Evolutionary conservation across 495 filamentous ascomycete species (phyloP), one percentile per base, ranked within the genome.

Genomic region (Entonaema liquescens): DNA sequence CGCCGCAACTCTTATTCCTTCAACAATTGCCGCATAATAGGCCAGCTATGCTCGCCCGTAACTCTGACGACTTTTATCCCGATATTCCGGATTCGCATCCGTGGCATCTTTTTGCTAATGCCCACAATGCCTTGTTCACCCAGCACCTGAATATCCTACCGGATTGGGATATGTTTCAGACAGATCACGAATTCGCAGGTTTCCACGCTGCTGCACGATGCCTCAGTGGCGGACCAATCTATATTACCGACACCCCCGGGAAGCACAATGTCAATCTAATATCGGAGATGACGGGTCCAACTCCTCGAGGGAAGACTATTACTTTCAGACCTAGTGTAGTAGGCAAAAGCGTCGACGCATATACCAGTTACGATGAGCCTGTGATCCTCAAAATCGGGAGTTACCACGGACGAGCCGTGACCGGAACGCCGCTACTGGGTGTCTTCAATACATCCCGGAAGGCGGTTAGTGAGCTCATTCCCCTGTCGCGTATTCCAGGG

Each of bases 161-260:
- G 0, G 95, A 99, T 79, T 99, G 95, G 95, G 95, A 98, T 79
- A 98, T 99, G 95, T 99, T 99, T 78, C 95, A 99, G 76, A 97
- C 95, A 1, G 77, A 79, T 15, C 92, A 95, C 74, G 81, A 86
- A 2, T 95, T 91, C 71, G 89, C 89, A 1, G 85, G 84, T 0
- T 95, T 94, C 79, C 95, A 99, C 59, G 95, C 92, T 29, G 93
- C 95, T 11, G 94, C 93, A 11, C 86, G 95, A 15, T 97, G 93
- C 78, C 87, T 99, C 9, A 92, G 89, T 56, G 95, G 95, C 1
- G 95, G 95, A 1, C 95, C 95, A 0, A 89, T 99, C 40, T 97
- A 94, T 66, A 92, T 99, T 73, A 98, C 95, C 2, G 95, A 99
- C 73, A 85, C 87, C 11, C 95, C 94, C 0, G 93, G 92, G 5